Evolutionary conservation across 495 filamentous ascomycete genomes (phyloP).

Genomic region (Penicillium pancosmium): DNA sequence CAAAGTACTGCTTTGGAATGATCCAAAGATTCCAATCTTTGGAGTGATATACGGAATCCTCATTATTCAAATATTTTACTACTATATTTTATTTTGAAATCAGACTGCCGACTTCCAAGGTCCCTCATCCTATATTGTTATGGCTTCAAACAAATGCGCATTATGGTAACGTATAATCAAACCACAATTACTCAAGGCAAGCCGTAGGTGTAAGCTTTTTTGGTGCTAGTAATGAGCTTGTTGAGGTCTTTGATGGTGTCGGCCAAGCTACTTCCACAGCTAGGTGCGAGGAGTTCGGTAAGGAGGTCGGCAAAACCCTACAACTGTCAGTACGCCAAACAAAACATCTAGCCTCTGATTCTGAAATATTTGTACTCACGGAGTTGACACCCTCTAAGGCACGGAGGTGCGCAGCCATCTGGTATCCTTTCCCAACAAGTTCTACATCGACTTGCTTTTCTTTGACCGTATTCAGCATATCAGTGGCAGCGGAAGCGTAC

Average conservation of each 20-base stretch:
- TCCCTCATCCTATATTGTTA: conserved; percentile 2
- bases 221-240: conserved; percentile 5
- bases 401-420: conserved; percentile 5
- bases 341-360: conserved; percentile 8
- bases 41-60: not conserved
- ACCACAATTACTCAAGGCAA: conserved; percentile 4
- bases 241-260: conserved; percentile 6
- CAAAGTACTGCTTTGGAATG: conserved; percentile 3
- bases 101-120: conserved; percentile 6
- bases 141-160: conserved; percentile 2
- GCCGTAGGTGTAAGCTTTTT: conserved; percentile 3
- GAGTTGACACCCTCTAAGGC: conserved; percentile 1
- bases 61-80: conserved; percentile 3
- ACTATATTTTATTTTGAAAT: conserved; percentile 3
- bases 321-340: conserved; percentile 6
- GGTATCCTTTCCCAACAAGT: conserved; percentile 4
- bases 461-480: conserved; percentile 8
- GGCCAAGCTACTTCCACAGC: conserved; percentile 6
- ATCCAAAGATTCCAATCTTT: conserved; percentile 4
- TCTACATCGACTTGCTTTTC: conserved; percentile 6
- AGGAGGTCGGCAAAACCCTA: conserved; percentile 4
- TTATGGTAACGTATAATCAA: conserved; percentile 4
- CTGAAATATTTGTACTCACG: conserved; percentile 5
- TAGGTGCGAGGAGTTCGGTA: conserved; percentile 1
- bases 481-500: conserved; percentile 6